These are phyloP conservation scores for Narthecium ossifragum DNA, from an alignment of 106 monocot genomes.

Conservation along the genomic window DNA sequence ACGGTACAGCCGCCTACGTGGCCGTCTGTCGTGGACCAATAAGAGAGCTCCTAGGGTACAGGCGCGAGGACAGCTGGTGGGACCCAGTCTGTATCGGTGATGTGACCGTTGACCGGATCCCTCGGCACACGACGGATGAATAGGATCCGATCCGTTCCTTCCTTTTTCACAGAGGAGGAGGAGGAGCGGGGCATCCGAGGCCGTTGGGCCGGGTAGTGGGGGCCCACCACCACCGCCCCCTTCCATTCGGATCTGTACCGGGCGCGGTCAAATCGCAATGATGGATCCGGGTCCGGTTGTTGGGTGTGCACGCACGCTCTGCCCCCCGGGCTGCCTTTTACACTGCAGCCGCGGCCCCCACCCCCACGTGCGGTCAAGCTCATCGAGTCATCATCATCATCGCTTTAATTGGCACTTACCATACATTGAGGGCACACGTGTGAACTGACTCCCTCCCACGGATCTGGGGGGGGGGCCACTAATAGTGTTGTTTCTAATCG, in stretches of 20 bases:
- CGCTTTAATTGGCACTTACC: too few species aligned
- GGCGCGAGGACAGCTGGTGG: neutral
- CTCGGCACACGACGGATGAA: neutral
- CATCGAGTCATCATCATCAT: too few species aligned
- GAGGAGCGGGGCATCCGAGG: too few species aligned
- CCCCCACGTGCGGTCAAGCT: neutral
- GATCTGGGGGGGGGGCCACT: too few species aligned
- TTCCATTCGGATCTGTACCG: slow-evolving; percentile 8
- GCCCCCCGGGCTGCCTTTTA: neutral
- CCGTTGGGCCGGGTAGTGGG: neutral
- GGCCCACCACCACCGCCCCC: neutral
- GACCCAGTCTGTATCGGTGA: neutral
- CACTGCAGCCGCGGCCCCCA: neutral
- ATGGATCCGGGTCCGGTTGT: slow-evolving; percentile 24
- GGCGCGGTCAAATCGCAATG: slow-evolving; percentile 18
- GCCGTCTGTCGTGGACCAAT: neutral
- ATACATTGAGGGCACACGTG: too few species aligned
- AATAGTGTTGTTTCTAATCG: too few species aligned
- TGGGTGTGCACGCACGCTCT: slow-evolving; percentile 4
- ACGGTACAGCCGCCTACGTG: neutral
- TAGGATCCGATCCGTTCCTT: too few species aligned
- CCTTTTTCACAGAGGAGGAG: too few species aligned
- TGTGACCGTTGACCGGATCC: slow-evolving; percentile 4
- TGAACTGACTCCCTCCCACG: too few species aligned
- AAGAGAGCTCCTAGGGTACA: too few species aligned